Percentiles rank a stretch among this genome's conserved stretches.
Evolutionary conservation across 257 asterid species (phyloP).

Genomic region (Nicotiana benthamiana): DNA sequence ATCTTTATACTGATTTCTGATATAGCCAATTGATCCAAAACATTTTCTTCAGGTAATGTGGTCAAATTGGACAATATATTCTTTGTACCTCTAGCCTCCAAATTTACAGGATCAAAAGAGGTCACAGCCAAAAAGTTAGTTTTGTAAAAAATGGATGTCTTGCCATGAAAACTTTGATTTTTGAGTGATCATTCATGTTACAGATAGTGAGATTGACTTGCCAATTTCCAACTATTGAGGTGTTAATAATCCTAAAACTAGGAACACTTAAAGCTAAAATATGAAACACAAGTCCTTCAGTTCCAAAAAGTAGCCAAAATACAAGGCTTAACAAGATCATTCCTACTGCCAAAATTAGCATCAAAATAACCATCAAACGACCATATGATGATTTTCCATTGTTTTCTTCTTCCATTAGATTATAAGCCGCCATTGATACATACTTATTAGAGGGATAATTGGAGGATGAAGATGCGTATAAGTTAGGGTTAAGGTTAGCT

Average conservation of each 20-base stretch:
- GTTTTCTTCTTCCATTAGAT: slow-evolving; percentile 7
- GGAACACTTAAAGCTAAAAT: slow-evolving; percentile 27
- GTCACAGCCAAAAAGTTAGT: slow-evolving; percentile 25
- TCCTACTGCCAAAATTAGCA: slow-evolving; percentile 23
- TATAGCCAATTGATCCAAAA: background rate
- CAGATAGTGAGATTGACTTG: slow-evolving; percentile 9
- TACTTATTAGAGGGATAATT: background rate
- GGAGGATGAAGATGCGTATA: slow-evolving; percentile 3
- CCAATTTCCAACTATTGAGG: slow-evolving; percentile 22
- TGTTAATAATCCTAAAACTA: slow-evolving; percentile 13
- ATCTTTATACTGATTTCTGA: slow-evolving; percentile 9
- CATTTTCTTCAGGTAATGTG: background rate
- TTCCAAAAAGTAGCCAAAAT: slow-evolving; percentile 47
- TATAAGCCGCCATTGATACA: background rate
- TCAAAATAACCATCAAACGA: slow-evolving; percentile 25
- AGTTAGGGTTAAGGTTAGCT: background rate
- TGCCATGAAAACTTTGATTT: slow-evolving; percentile 5
- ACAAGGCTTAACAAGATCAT: slow-evolving; percentile 35
- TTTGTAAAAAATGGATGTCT: slow-evolving; percentile 29
- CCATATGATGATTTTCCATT: slow-evolving; percentile 12
- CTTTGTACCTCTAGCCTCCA: background rate
- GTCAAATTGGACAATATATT: background rate
- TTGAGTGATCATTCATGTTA: slow-evolving; percentile 23
- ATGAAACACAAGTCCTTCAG: slow-evolving; percentile 31
- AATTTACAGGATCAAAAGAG: slow-evolving; percentile 9